These are phyloP conservation scores for Fusarium miscanthi DNA, from an alignment of 2,329 filamentous ascomycete genomes.

Conservation along the genomic window DNA sequence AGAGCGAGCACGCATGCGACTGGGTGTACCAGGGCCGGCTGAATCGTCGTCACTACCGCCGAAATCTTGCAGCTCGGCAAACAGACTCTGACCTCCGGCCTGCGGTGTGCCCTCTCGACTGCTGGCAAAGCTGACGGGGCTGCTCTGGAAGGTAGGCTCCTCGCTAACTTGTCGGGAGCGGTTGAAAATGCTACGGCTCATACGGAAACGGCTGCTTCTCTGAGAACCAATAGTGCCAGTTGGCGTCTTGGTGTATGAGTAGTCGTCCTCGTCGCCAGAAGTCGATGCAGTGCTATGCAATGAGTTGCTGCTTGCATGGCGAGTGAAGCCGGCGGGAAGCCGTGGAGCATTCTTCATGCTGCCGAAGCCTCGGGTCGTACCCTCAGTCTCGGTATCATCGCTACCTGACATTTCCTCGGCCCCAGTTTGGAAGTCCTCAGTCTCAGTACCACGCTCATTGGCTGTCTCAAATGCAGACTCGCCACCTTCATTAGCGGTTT, in stretches of 20 bases:
- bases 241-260: slow-evolving; percentile 69
- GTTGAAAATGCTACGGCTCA: slow-evolving; percentile 70
- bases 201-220: slow-evolving; percentile 74
- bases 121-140: slow-evolving; percentile 66
- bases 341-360: slow-evolving; percentile 56
- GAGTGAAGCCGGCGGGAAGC: slow-evolving; percentile 51
- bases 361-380: slow-evolving; percentile 58
- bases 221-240: slow-evolving; percentile 69
- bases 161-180: slow-evolving; percentile 71
- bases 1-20: slow-evolving; percentile 59
- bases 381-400: slow-evolving; percentile 93
- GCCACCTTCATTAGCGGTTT: slow-evolving; percentile 82
- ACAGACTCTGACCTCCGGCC: slow-evolving; percentile 77
- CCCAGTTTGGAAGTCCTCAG: slow-evolving; percentile 95
- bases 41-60: slow-evolving; percentile 80
- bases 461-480: slow-evolving; percentile 74
- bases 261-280: slow-evolving; percentile 78
- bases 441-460: slow-evolving; percentile 87
- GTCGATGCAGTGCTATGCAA: slow-evolving; percentile 91
- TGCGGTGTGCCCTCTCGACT: slow-evolving; percentile 63
- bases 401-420: slow-evolving; percentile 80
- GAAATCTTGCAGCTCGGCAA: slow-evolving; percentile 88
- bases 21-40: slow-evolving; percentile 65
- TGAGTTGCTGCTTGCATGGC: slow-evolving; percentile 70
- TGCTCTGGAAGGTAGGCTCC: slow-evolving; percentile 67